A percentile compares a stretch with the other conserved stretches of the same genome.
These are phyloP conservation scores for Elaeagnus macrophylla DNA, from an alignment of 306 rosid species.

Conservation along the genomic window DNA sequence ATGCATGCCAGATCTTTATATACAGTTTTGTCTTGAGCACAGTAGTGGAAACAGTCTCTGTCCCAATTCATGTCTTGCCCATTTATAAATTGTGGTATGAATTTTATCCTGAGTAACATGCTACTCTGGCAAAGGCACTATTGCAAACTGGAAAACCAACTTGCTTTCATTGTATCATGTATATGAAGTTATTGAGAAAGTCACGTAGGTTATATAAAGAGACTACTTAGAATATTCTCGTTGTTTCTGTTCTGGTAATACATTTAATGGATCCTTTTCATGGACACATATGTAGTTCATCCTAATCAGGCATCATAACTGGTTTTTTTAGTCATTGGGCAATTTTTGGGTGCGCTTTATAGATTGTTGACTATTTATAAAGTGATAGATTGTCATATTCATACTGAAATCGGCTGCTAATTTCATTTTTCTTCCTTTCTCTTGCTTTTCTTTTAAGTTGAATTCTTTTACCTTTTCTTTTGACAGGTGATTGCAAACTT, in stretches of 20 bases:
- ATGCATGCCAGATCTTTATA: too few species aligned
- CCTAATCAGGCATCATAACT: not conserved
- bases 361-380: not conserved
- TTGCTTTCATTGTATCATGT: not conserved
- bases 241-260: not conserved
- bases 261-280: not conserved
- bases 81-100: not conserved
- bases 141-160: not conserved
- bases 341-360: not conserved
- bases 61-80: not conserved
- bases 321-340: not conserved
- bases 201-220: not conserved
- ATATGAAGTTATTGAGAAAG: not conserved
- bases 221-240: not conserved
- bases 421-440: not conserved
- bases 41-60: too few species aligned
- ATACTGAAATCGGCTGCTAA: conserved; percentile 2
- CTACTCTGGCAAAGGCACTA: not conserved
- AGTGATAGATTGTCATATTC: not conserved
- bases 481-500: conserved; percentile 85
- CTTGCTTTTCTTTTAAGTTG: conserved; percentile 6
- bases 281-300: not conserved
- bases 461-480: conserved; percentile 13
- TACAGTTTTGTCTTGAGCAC: too few species aligned
- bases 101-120: not conserved